Base-by-base conservation (phyloP, 306 rosid species). In the Clitoria ternatea region DNA sequence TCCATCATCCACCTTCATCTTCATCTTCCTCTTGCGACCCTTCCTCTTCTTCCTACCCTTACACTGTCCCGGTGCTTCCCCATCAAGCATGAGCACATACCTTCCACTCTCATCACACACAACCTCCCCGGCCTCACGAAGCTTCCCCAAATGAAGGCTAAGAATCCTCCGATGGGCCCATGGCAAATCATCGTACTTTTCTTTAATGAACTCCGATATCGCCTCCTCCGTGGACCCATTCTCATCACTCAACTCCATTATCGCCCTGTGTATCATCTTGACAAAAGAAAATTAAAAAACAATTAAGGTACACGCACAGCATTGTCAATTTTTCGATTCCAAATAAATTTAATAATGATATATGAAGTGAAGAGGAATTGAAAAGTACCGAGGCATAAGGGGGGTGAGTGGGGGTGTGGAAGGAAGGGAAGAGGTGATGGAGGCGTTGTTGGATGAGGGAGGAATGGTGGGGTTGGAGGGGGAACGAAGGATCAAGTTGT, bases 261-360 rank as follows among this genome's bases (percentile, higher is more conserved):
- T 18, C 20, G 83, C 88, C 30, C 11, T 53, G 11, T 37, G 29
- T 64, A 84, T 80, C 88, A 84, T 84, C 88, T 84, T n/a, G n/a
- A n/a, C 18, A 63, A 1, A 27, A 23, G 12, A 5, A 3, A 3
- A 24, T 13, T 7, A 7, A 42, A 9, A n/a, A 49, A 0, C n/a
- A n/a, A n/a, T n/a, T 0, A n/a, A 39, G n/a, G 4, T 42, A 56
- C 30, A 20, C 0, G 2, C 17, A 5, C 63, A 18, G 15, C 49
- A 44, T 27, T 20, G 3, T 0, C 0, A 23, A 29, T 27, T 50
- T 27, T 50, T 18, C 11, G 1, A 35, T 20, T 39, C 33, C 18
- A 3, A 2, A 1, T 19, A 2, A 26, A 18, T 14, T 40, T 30
- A 9, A 18, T 2, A 9, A n/a, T 4, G 9, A 66, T 20, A 19